A percentile compares a stretch with the other conserved stretches of the same genome.
Conservation (phyloP, 1,284 basidiomycete species). For the Ganoderma sp. region DNA sequence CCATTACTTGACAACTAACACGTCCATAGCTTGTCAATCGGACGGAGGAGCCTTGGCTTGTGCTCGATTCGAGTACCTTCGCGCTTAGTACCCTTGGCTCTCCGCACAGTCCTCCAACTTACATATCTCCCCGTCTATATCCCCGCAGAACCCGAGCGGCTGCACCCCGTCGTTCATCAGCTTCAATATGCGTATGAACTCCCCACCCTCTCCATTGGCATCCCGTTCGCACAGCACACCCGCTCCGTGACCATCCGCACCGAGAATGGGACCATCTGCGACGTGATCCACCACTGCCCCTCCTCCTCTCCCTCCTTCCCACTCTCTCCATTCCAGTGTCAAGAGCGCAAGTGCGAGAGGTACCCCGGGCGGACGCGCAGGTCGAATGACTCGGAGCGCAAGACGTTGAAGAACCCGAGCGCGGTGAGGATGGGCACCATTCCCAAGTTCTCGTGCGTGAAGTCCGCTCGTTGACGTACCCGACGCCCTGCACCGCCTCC, state of each 20-base stretch:
- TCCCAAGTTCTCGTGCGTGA: constrained; percentile 83
- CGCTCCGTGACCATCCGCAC: constrained; percentile 69
- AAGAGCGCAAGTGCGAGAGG: not conserved
- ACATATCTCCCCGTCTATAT: constrained; percentile 62
- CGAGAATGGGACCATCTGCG: constrained; percentile 72
- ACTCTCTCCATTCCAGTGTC: constrained; percentile 9
- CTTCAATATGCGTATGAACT: constrained; percentile 39
- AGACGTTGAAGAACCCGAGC: constrained; percentile 66
- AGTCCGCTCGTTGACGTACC: constrained; percentile 86
- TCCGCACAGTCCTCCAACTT: constrained; percentile 68
- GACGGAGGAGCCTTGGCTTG: too few relatives aligned
- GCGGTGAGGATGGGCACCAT: constrained; percentile 79
- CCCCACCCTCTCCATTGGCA: constrained; percentile 31
- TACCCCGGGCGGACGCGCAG: not conserved
- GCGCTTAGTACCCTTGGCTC: constrained; percentile 68
- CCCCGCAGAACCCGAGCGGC: constrained; percentile 66
- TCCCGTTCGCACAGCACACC: constrained; percentile 48
- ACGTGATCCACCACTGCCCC: constrained; percentile 55
- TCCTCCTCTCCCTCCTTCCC: constrained; percentile 44
- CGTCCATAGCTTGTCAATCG: constrained; percentile 45
- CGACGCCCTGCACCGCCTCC: constrained; percentile 63
- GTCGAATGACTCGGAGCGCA: not conserved
- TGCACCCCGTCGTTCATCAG: constrained; percentile 69
- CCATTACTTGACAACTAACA: not conserved
- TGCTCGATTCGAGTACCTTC: constrained; percentile 57